A percentile compares a stretch with the other conserved stretches of the same genome.
Evolutionary conservation across 176 grass and related monocot genomes (phyloP).

Genomic region (Elymus sibiricus): DNA sequence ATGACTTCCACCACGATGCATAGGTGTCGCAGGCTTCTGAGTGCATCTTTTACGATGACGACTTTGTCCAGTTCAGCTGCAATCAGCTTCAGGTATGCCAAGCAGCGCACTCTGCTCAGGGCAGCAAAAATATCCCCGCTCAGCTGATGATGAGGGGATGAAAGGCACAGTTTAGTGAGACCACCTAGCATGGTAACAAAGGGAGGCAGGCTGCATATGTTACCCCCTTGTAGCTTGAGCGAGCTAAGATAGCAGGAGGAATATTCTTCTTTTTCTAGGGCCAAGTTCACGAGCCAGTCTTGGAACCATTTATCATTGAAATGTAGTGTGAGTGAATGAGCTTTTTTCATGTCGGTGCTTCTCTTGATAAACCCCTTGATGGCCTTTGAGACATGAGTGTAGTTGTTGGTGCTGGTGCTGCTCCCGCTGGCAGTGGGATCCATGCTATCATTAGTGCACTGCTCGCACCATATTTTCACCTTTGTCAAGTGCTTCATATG

Average conservation of each 20-base stretch:
- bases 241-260: background rate
- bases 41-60: no score
- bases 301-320: background rate
- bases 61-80: no score
- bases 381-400: background rate
- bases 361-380: conserved; percentile 10
- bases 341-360: background rate
- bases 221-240: background rate
- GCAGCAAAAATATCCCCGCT: background rate
- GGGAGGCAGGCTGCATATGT: background rate
- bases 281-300: background rate
- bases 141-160: background rate
- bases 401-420: background rate
- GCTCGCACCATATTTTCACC: background rate
- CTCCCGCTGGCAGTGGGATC: background rate
- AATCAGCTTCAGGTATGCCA: no score
- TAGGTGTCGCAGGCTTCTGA: background rate
- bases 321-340: background rate
- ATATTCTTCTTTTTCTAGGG: background rate
- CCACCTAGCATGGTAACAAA: background rate
- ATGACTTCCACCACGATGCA: background rate
- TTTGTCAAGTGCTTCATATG: conserved; percentile 6
- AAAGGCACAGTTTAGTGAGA: background rate
- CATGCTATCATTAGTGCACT: background rate
- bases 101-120: no score